Conservation (phyloP, 2,329 filamentous ascomycete genomes). For the Paraphaeosphaeria sporulosa region DNA sequence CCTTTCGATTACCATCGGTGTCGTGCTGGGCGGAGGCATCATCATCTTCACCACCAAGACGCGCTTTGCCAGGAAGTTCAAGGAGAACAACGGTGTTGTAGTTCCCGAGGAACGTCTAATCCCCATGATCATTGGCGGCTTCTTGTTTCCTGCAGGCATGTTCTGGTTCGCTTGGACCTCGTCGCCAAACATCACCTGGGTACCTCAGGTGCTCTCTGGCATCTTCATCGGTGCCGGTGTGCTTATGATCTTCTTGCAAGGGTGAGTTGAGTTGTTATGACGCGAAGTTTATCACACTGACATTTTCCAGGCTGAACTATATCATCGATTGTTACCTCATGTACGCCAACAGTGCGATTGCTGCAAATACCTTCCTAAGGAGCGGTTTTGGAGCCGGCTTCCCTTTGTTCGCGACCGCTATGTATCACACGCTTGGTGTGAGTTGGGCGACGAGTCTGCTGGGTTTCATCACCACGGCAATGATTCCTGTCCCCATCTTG, state of each 20-base stretch:
- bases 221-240: slow-evolving; percentile 54
- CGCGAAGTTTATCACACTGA: too few species aligned
- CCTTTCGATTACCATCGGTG: slow-evolving; percentile 26
- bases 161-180: slow-evolving; percentile 64
- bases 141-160: slow-evolving; percentile 56
- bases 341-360: slow-evolving; percentile 40
- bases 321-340: slow-evolving; percentile 56
- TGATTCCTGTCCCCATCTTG: slow-evolving; percentile 11
- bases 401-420: slow-evolving; percentile 26
- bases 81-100: slow-evolving; percentile 35
- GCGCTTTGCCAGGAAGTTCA: slow-evolving; percentile 39
- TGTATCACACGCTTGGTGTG: slow-evolving; percentile 19
- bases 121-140: slow-evolving; percentile 62
- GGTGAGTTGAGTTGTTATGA: slow-evolving; percentile 7
- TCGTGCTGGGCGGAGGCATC: slow-evolving; percentile 25
- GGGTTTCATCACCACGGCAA: slow-evolving; percentile 9
- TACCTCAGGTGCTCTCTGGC: slow-evolving; percentile 52
- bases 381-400: slow-evolving; percentile 29
- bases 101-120: slow-evolving; percentile 57
- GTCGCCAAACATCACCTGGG: slow-evolving; percentile 52
- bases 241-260: slow-evolving; percentile 56
- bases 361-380: slow-evolving; percentile 32
- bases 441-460: slow-evolving; percentile 10
- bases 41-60: slow-evolving; percentile 47
- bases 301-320: slow-evolving; percentile 45